These are phyloP conservation scores for Cercospora zeae-maydis DNA, from an alignment of 2,329 filamentous ascomycete species.

Conservation along the genomic window DNA sequence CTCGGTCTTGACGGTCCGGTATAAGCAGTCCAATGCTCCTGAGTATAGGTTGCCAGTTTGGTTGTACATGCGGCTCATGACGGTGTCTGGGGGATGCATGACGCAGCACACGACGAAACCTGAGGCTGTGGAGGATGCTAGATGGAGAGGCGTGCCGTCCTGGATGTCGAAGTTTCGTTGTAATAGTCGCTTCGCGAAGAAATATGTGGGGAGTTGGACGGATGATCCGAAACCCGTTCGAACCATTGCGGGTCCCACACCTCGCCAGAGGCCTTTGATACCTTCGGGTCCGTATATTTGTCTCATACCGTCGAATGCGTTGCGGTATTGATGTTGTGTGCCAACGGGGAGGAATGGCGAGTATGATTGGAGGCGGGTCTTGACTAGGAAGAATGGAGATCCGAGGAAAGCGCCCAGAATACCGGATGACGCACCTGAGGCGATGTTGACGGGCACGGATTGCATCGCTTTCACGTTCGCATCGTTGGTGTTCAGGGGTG, in stretches of 20 bases:
- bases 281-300: constrained; percentile 79
- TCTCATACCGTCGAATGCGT: constrained; percentile 75
- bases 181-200: constrained; percentile 88
- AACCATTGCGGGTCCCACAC: constrained; percentile 90
- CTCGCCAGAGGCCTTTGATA: constrained; percentile 76
- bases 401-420: constrained; percentile 89
- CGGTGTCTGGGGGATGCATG: constrained; percentile 98
- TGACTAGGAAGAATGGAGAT: constrained; percentile 95
- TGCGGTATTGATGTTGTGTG: constrained; percentile 91
- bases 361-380: constrained; percentile 91
- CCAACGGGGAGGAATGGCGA: constrained; percentile 90
- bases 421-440: constrained; percentile 83
- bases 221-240: constrained; percentile 93
- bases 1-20: constrained; percentile 87
- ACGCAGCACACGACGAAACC: constrained; percentile 96
- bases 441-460: constrained; percentile 86
- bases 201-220: constrained; percentile 95
- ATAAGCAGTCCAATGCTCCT: constrained; percentile 86
- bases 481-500: constrained; percentile 59
- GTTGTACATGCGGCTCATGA: constrained; percentile 99
- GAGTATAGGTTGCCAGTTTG: constrained; percentile 97
- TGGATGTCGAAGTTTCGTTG: constrained; percentile 80
- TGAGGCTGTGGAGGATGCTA: constrained; percentile 82
- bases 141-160: constrained; percentile 83
- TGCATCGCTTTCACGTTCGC: constrained; percentile 53